These are phyloP conservation scores for Ottelia alismoides DNA, from an alignment of 106 monocot genomes.

Conservation along the genomic window DNA sequence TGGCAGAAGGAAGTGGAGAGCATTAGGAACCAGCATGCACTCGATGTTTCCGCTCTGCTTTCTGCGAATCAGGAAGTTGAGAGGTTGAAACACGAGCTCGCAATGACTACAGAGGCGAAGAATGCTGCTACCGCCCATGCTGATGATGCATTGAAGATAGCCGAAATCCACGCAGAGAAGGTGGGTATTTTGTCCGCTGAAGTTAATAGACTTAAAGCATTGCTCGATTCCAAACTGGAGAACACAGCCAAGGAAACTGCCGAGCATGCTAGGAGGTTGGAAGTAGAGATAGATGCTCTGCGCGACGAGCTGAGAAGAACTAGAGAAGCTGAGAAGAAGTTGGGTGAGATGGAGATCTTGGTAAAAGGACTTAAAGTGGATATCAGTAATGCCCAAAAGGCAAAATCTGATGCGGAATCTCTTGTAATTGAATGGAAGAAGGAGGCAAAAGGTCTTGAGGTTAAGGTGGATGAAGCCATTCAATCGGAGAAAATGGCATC, in stretches of 20 bases:
- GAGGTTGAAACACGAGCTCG: constrained; percentile 43
- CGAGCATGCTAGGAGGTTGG: constrained; percentile 31
- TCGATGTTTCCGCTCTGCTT: constrained; percentile 32
- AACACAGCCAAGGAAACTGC: constrained; percentile 19
- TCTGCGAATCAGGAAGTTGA: constrained; percentile 39
- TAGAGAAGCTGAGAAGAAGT: constrained; percentile 26
- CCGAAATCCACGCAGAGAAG: constrained; percentile 62
- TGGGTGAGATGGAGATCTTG: constrained; percentile 27
- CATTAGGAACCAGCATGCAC: constrained; percentile 28
- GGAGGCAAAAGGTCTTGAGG: constrained; percentile 26
- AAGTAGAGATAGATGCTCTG: constrained; percentile 24
- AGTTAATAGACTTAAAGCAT: constrained; percentile 29
- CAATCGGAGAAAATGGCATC: constrained; percentile 12
- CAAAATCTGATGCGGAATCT: constrained; percentile 18
- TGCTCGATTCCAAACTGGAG: constrained; percentile 46
- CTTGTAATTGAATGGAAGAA: constrained; percentile 34
- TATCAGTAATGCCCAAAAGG: constrained; percentile 21
- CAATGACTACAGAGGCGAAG: constrained; percentile 49
- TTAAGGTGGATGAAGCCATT: constrained; percentile 24
- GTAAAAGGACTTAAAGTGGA: constrained; percentile 28
- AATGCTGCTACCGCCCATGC: constrained; percentile 46
- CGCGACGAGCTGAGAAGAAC: constrained; percentile 38
- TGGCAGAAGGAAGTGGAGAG: constrained; percentile 52
- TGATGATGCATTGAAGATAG: constrained; percentile 40
- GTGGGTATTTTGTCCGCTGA: constrained; percentile 34